A percentile compares a stretch with the other conserved stretches of the same genome.
phyloP scores from a whole-genome alignment of 2,329 filamentous ascomycete species.

The Scopulariopsis brevicaulis region DNA sequence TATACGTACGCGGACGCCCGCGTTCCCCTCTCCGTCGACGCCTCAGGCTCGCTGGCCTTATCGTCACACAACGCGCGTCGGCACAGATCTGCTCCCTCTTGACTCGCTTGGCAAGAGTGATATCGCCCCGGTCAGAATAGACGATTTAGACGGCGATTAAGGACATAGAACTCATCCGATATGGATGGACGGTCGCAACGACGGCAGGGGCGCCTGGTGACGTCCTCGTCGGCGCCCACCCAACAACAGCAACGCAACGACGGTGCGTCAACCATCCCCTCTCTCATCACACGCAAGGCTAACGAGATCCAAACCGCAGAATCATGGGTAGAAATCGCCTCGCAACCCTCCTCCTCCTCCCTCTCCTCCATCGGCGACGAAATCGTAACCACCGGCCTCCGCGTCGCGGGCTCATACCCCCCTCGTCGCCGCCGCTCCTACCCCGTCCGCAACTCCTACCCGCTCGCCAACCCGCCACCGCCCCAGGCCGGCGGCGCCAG shows the following conservation, averaged over 20 bases:
- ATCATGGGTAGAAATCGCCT: constrained; percentile 92
- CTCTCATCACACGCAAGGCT: background rate
- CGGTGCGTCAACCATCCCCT: background rate
- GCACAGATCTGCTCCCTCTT: background rate
- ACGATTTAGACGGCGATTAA: background rate
- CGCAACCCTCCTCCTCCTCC: constrained; percentile 87
- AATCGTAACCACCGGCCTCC: constrained; percentile 80
- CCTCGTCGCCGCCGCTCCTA: constrained; percentile 48
- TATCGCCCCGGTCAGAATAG: background rate
- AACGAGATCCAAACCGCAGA: constrained; percentile 37
- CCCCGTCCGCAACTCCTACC: constrained; percentile 3
- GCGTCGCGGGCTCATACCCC: constrained; percentile 44
- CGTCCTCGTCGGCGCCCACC: background rate
- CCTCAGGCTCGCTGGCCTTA: background rate
- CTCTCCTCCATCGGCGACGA: constrained; percentile 78
- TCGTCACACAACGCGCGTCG: background rate
- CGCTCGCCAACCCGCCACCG: constrained; percentile 19
- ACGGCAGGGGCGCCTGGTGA: background rate
- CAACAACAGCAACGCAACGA: constrained; percentile 1
- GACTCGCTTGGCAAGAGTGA: background rate
- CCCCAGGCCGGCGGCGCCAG: constrained; percentile 41
- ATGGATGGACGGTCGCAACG: background rate
- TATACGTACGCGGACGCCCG: background rate
- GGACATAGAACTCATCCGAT: background rate
- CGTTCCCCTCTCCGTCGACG: background rate